Conservation (phyloP, 23 red algal species). For the Gracilariopsis chorda region DNA sequence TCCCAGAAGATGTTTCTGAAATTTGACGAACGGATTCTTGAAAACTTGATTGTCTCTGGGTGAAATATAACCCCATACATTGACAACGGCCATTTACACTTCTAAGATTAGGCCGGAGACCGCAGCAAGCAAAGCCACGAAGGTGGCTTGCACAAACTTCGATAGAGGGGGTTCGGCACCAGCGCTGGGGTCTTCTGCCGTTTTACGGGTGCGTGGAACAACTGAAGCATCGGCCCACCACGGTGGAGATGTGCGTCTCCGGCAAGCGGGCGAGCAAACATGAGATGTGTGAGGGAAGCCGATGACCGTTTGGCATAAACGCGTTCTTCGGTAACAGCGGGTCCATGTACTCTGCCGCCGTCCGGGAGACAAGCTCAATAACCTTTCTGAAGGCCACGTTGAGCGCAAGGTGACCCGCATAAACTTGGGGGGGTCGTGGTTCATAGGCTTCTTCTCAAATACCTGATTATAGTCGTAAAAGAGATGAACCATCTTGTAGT, state of each 20-base stretch:
- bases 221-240: neutral
- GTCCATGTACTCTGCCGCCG: neutral
- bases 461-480: neutral
- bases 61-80: constrained; percentile 13
- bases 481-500: constrained; percentile 29
- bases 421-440: neutral
- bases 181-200: neutral
- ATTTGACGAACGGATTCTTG: neutral
- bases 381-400: neutral
- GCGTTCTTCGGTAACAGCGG: neutral
- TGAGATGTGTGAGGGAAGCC: neutral
- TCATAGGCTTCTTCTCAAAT: neutral
- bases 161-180: neutral
- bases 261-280: neutral
- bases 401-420: neutral
- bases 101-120: neutral
- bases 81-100: neutral
- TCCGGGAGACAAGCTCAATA: constrained; percentile 10
- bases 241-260: neutral
- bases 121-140: neutral
- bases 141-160: neutral
- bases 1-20: neutral
- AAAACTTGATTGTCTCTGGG: neutral
- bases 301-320: neutral
- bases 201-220: neutral